Base-by-base conservation (phyloP, 441 rosid genomes). In the Brassica hybrid region DNA sequence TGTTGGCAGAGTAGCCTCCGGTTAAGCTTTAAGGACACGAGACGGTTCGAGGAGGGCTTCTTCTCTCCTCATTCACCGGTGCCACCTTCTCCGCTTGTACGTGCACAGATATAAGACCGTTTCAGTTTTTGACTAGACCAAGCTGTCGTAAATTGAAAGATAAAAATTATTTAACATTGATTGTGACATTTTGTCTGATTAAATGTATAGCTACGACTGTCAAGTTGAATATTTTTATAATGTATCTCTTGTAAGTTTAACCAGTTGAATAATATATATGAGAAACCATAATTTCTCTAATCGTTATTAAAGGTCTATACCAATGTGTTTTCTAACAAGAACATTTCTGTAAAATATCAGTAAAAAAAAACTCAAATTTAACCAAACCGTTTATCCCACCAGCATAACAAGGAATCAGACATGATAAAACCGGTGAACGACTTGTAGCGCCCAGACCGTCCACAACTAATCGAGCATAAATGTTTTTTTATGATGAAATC, bases 51-150 rank as follows among this genome's bases (percentile, higher is more conserved):
- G 74, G 84, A 79, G 65, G 81, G 77, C 67, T 81, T 86, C 61
- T 79, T 86, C 87, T 88, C 98, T 66, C 98, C 98, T 56, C 87
- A 68, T 74, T 87, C 97, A 3, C 95, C 96, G 0, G 61, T 88
- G 0, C 84, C 94, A 27, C 88, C 76, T 11, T 94, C 98, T 17
- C 97, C 99, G 1, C 91, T 94, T n/a, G 90, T 92, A 61, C 89
- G 76, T 63, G 89, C 99, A 12, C 84, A 82, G 36, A 94, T 83
- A 60, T 89, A 45, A 71, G 75, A 68, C 66, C 41, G 48, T 34
- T 38, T 63, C 38, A 38, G 0, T 3, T 38, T 54, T 74, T 62
- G 70, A 69, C 67, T 68, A 79, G 56, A 79, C 66, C 32, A 50
- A 67, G 77, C 50, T 43, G 58, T 73, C 64, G 34, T 73, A n/a